These are phyloP conservation scores for Calocybe indica DNA, from an alignment of 768 basidiomycete species.

Conservation along the genomic window DNA sequence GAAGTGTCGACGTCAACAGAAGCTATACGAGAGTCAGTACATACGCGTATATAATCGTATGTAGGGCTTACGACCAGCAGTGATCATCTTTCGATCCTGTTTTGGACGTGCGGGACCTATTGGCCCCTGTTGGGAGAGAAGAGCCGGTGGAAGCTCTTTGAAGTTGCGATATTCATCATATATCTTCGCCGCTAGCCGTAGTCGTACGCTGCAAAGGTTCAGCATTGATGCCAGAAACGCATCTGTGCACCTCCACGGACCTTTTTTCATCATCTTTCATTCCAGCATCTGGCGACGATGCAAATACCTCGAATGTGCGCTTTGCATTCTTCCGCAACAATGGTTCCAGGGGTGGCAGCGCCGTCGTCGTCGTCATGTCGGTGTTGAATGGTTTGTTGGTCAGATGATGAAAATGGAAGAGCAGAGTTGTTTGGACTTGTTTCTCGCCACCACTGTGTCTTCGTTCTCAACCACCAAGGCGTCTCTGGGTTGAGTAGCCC, in stretches of 20 bases:
- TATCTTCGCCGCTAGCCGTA: slow-evolving; percentile 80
- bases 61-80: slow-evolving; percentile 54
- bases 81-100: slow-evolving; percentile 59
- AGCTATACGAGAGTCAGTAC: slow-evolving; percentile 12
- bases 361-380: slow-evolving; percentile 32
- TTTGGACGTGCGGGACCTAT: slow-evolving; percentile 77
- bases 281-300: slow-evolving; percentile 54
- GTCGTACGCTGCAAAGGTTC: slow-evolving; percentile 37
- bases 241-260: slow-evolving; percentile 27
- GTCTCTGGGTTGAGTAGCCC: slow-evolving; percentile 8
- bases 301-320: slow-evolving; percentile 68
- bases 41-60: neutral
- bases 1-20: slow-evolving; percentile 47
- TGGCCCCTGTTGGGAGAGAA: slow-evolving; percentile 75
- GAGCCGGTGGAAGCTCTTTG: slow-evolving; percentile 75
- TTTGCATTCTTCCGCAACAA: slow-evolving; percentile 61
- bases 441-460: slow-evolving; percentile 7
- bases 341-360: slow-evolving; percentile 62
- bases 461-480: slow-evolving; percentile 12
- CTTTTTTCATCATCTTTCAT: slow-evolving; percentile 66
- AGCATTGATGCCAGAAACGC: neutral
- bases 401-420: slow-evolving; percentile 5
- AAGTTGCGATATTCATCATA: slow-evolving; percentile 85
- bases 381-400: neutral
- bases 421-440: slow-evolving; percentile 18